Base-by-base conservation (phyloP, 2,329 filamentous ascomycete species). In the Arthrocladium fulminans region DNA sequence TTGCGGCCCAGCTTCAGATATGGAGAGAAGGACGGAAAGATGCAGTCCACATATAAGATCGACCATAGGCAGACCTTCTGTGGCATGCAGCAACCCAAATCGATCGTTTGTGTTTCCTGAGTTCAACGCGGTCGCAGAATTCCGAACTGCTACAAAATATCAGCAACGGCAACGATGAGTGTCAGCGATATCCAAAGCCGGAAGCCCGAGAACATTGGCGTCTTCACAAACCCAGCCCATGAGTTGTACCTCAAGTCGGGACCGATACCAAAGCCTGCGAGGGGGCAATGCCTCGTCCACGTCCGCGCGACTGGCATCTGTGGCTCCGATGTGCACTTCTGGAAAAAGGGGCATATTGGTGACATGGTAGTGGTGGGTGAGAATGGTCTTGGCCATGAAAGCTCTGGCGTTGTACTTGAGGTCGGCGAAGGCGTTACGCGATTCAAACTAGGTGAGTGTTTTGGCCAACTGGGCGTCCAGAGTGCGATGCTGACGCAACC, bases 271-370 rank as follows among this genome's bases (percentile, higher is more conserved):
- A 46, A 76, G 74, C 43, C 72, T 96, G 60, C 82, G 85, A 68
- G 75, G 78, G 20, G 90, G 89, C 45, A 85, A 96, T 69, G 88
- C 96, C 42, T 88, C 22, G 68, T 97, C 54, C 87, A 86, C 48
- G 80, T 97, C 66, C 87, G 90, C 69, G 94, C 86, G 69, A 96
- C 90, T 6, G 92, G 92, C 49, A 97, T 97, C 61, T 97, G 92
- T 74, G 90, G 90, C 50, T 94, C 87, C 52, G 89, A 96, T 67
- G 83, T 97, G 49, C 90, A 97, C 71, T 97, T 97, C 74, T 97
- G 90, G 90, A 87, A 94, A 65, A 84, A 85, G 43, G 90, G 90
- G 57, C 86, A 86, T 72, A 97, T 97, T 64, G 90, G 90, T 23
- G 89, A 89, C 58, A 96, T 97, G 89, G 83, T 96, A 54, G 90